Base-by-base conservation (phyloP, 768 basidiomycete genomes). In the Crucibulum laeve region DNA sequence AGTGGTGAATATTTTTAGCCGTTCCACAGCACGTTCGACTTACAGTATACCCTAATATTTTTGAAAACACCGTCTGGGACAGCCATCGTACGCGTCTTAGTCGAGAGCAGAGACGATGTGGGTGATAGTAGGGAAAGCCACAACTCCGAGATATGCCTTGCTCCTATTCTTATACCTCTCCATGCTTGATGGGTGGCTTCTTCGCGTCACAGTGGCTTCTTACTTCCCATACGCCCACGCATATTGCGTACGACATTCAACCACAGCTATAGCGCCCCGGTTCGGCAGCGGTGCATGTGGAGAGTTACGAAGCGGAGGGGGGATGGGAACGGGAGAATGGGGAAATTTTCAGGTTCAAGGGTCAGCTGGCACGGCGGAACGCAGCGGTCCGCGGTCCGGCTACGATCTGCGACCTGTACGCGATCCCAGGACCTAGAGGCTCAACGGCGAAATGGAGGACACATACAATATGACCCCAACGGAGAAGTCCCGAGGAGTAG, bases 41-140 rank as follows among this genome's bases (percentile, higher is more conserved):
- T 42, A 82, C 82, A 83, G 46, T 85, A 85, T 2, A 84, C 83
- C 8, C 82, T 74, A 43, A 77, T 75, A 53, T 85, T 84, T 64
- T 74, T 69, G 56, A 76, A 73, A 10, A 33, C 5, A 19, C 21
- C 7, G 6, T 32, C 40, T n/a, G 7, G 26, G 17, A 26, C 6
- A 17, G 15, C 40, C 40, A 42, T 42, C 14, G 11, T 32, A 17
- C 7, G 35, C 8, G 35, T 7, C 8, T 17, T 6, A 36, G 17
- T n/a, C n/a, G n/a, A n/a, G n/a, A n/a, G n/a, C 8, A 8, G 18
- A 36, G 35, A 8, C 8, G 28, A n/a, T 8, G n/a, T 30, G 28
- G 28, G 28, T 30, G 28, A n/a, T 8, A n/a, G 8, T 8, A n/a
- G n/a, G 28, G n/a, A n/a, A 30, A 30, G 28, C 28, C 28, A 30